phyloP scores from a whole-genome alignment of 495 filamentous ascomycete genomes.

The Polyplosphaeria fusca region DNA sequence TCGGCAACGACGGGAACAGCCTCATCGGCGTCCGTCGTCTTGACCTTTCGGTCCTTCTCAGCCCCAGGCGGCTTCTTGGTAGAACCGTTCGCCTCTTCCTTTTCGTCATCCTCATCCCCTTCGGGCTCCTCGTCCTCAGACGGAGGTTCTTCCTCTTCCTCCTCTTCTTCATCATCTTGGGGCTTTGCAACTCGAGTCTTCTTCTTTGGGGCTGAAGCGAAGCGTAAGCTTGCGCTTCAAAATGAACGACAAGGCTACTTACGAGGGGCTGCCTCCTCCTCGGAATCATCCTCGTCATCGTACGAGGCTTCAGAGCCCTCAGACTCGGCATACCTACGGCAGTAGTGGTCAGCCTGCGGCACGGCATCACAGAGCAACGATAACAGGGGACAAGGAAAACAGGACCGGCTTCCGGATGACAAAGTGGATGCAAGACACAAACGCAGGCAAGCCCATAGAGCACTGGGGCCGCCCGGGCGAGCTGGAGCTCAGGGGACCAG shows the following conservation, averaged over 20 bases:
- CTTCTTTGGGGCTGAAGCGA: constrained; percentile 27
- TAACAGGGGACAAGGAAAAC: not conserved
- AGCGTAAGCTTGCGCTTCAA: constrained; percentile 5
- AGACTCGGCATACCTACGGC: constrained; percentile 33
- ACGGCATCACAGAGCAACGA: not conserved
- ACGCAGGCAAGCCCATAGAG: not conserved
- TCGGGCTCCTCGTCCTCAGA: constrained; percentile 14
- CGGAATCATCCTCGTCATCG: constrained; percentile 34
- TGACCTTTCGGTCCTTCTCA: constrained; percentile 28
- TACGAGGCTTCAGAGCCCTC: constrained; percentile 35
- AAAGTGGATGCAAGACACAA: constrained; percentile 2
- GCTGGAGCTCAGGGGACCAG: no score
- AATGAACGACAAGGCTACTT: constrained; percentile 9
- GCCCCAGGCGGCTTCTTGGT: constrained; percentile 35
- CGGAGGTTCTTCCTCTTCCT: constrained; percentile 19
- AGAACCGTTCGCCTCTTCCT: constrained; percentile 31
- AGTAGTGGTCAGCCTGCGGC: constrained; percentile 19
- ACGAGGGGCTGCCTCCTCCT: constrained; percentile 30
- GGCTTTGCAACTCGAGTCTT: constrained; percentile 20
- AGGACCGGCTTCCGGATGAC: not conserved
- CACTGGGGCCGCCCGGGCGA: not conserved
- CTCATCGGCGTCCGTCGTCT: constrained; percentile 26
- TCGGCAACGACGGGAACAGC: constrained; percentile 35
- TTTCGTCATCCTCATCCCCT: constrained; percentile 21
- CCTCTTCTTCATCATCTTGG: constrained; percentile 29